A percentile compares a stretch with the other conserved stretches of the same genome.
These are phyloP conservation scores for Leucocoprinus birnbaumii DNA, from an alignment of 768 basidiomycete genomes.

Conservation along the genomic window DNA sequence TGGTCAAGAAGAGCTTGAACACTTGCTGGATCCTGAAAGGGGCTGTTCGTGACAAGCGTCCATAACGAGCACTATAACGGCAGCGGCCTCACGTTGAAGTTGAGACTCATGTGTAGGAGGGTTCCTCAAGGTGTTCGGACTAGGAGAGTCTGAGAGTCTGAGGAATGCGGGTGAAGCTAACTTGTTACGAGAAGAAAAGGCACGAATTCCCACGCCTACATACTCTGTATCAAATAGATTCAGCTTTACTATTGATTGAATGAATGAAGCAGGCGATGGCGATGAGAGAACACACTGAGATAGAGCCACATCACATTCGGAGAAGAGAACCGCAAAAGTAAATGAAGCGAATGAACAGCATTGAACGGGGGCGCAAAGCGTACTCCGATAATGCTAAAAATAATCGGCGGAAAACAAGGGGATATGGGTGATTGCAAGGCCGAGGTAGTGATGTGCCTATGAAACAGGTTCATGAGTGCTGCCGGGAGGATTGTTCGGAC, in stretches of 20 bases:
- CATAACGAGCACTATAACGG: background rate
- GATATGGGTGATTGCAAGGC: background rate
- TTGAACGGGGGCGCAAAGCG: too few species aligned
- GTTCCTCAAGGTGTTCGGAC: background rate
- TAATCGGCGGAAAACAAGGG: background rate
- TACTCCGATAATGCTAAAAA: background rate
- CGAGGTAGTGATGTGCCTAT: background rate
- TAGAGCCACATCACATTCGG: too few species aligned
- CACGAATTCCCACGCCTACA: too few species aligned
- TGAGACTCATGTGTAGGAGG: slow-evolving; percentile 34
- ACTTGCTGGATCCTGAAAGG: slow-evolving; percentile 55
- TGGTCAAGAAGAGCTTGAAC: slow-evolving; percentile 72
- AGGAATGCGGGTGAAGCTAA: too few species aligned
- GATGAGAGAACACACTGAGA: too few species aligned
- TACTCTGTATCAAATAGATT: background rate
- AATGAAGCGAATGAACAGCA: background rate
- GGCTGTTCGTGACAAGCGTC: background rate
- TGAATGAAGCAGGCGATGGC: too few species aligned
- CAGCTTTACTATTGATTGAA: too few species aligned
- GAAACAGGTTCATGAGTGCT: background rate
- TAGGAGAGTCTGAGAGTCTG: too few species aligned
- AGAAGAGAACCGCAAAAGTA: background rate
- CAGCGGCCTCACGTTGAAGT: slow-evolving; percentile 50
- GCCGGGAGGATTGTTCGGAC: background rate
- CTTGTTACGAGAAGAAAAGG: too few species aligned